Base-by-base conservation (phyloP, 2,329 filamentous ascomycete species). In the Alternaria rosae region DNA sequence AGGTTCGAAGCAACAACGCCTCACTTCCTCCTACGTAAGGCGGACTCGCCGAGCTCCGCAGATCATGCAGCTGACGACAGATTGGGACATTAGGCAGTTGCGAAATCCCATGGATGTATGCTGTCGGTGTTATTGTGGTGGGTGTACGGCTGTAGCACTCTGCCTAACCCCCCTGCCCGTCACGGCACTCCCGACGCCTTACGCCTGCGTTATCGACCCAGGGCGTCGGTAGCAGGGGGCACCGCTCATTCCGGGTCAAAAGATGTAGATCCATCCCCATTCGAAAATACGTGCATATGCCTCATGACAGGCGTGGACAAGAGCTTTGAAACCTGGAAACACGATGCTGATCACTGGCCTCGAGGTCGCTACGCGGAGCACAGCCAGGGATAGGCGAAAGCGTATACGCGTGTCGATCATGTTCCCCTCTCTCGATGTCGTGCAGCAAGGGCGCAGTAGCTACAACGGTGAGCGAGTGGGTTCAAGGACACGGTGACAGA, bases 121-220 rank as follows among this genome's bases (percentile, higher is more conserved):
- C 17, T 38, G 35, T 42, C n/a, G 32, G 21, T 32, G 55, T 51
- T 30, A 21, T 32, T 15, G 47, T 21, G 47, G 45, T 17, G 25
- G 20, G 47, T 32, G 30, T 51, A 38, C 35, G 3, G 35, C 35
- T 0, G 35, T 38, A 38, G 35, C 17, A 38, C 35, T 38, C 17
- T n/a, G 17, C 17, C 35, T n/a, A 38, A 15, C 23, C 52, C 43
- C 57, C 57, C 42, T 50, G 57, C 47, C 43, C 10, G 47, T 42
- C 32, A 17, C 26, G 45, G 47, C 26, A 52, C 57, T 56, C 48
- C 43, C 41, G 28, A 35, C 38, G 50, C 61, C 54, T 64, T 54
- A 66, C 32, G 58, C 54, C 30, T 58, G 57, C 61, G 30, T 61
- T 55, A 64, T 64, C 51, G 63, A 64, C 28, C 61, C 63, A 48